phyloP scores from a whole-genome alignment of 495 filamentous ascomycete genomes.

The Penicillium coprophilum region DNA sequence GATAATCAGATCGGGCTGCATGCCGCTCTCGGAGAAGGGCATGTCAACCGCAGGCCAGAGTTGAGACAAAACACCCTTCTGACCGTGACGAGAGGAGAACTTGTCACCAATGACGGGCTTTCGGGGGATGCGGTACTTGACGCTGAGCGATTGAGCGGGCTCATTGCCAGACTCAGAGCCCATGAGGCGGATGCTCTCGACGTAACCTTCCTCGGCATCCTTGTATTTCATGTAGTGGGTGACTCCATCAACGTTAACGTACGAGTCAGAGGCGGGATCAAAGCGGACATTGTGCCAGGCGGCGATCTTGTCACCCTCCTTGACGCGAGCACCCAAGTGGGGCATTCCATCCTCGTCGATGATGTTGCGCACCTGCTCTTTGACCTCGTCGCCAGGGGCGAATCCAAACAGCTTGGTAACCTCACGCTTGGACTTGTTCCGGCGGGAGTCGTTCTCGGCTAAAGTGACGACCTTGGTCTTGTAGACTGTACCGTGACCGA shows the following conservation, averaged over 20 bases:
- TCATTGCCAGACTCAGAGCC: conserved; percentile 78
- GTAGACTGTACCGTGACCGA: conserved; percentile 93
- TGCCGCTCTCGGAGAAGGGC: conserved; percentile 96
- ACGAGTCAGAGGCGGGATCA: conserved; percentile 59
- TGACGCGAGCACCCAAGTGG: conserved; percentile 68
- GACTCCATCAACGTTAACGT: conserved; percentile 71
- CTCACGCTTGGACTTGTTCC: conserved; percentile 52
- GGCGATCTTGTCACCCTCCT: conserved; percentile 78
- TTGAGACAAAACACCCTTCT: conserved; percentile 80
- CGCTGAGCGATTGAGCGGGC: conserved; percentile 78
- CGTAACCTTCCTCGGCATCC: conserved; percentile 78
- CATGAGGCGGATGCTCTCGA: conserved; percentile 90
- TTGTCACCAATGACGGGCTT: conserved; percentile 83
- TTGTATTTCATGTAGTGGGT: conserved; percentile 91
- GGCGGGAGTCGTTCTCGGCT: conserved; percentile 65
- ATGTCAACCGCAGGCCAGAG: conserved; percentile 94
- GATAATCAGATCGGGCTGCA: conserved; percentile 97
- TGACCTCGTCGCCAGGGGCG: conserved; percentile 66
- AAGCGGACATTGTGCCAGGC: conserved; percentile 85
- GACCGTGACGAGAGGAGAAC: conserved; percentile 59
- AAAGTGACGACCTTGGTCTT: conserved; percentile 90
- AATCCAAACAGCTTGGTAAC: conserved; percentile 82
- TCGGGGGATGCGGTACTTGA: conserved; percentile 90
- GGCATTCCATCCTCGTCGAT: conserved; percentile 89
- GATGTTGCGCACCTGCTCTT: conserved; percentile 59